Evolutionary conservation across 768 basidiomycete genomes (phyloP).

Genomic region (Gautieria morchelliformis): DNA sequence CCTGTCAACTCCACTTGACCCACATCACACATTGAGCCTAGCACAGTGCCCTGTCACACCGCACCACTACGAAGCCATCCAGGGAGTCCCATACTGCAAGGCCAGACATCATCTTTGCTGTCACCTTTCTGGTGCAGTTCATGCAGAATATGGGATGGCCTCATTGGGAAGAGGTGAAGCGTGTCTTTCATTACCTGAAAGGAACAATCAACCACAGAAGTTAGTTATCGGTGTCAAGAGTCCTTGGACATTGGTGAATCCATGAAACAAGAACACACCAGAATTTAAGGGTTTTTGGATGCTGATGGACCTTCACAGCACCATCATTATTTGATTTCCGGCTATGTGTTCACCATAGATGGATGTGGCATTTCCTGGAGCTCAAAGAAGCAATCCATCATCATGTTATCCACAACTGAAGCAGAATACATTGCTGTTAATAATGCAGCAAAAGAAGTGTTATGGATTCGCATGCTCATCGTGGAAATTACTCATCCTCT

Average conservation of each 20-base stretch:
- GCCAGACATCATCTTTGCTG: constrained; percentile 12
- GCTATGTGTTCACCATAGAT: constrained; percentile 21
- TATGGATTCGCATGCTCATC: constrained; percentile 20
- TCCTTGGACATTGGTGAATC: not conserved
- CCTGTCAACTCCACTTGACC: constrained; percentile 7
- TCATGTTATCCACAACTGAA: constrained; percentile 28
- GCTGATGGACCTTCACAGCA: constrained; percentile 17
- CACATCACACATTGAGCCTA: not conserved
- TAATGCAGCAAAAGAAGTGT: constrained; percentile 17
- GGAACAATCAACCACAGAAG: constrained; percentile 17
- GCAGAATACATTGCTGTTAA: constrained; percentile 36
- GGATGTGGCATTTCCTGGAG: constrained; percentile 23
- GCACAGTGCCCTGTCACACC: constrained; percentile 5
- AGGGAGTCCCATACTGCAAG: constrained; percentile 2
- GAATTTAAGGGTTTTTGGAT: constrained; percentile 15
- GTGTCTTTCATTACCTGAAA: constrained; percentile 31
- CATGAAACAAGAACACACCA: no score
- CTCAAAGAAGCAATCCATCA: constrained; percentile 26
- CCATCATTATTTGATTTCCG: constrained; percentile 23
- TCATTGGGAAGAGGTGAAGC: constrained; percentile 28
- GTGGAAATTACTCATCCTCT: constrained; percentile 8
- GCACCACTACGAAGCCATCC: not conserved
- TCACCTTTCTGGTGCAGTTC: constrained; percentile 22
- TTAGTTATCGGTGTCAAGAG: constrained; percentile 18
- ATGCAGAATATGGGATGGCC: constrained; percentile 19